A percentile compares a stretch with the other conserved stretches of the same genome.
phyloP scores from a whole-genome alignment of 1,284 basidiomycete species.

The Fomitopsis palustris region DNA sequence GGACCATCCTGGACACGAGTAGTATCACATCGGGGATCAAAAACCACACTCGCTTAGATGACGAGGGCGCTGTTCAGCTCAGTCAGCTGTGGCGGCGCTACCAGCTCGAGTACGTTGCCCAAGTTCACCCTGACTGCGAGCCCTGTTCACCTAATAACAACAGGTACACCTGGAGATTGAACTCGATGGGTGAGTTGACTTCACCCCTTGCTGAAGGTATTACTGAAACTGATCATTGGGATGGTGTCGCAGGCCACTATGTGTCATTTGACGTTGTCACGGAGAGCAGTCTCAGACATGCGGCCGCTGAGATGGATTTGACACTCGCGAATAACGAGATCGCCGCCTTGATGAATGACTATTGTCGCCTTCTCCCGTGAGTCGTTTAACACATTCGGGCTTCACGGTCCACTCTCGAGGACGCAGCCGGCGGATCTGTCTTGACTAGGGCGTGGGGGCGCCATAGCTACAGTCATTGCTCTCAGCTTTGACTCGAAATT shows the following conservation, averaged over 20 bases:
- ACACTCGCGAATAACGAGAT: conserved; percentile 11
- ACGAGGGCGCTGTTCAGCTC: conserved; percentile 18
- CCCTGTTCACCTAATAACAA: background rate
- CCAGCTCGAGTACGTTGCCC: conserved; percentile 29
- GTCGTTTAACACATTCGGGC: conserved; percentile 4
- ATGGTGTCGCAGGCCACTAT: conserved; percentile 20
- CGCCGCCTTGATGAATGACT: conserved; percentile 22
- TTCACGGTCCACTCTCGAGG: background rate
- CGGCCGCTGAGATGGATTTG: conserved; percentile 21
- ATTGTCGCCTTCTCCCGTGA: conserved; percentile 23
- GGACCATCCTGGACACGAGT: conserved; percentile 30
- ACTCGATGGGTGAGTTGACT: conserved; percentile 27
- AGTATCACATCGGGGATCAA: conserved; percentile 18
- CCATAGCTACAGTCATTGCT: background rate
- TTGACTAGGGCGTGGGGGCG: too few relatives aligned
- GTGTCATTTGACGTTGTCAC: conserved; percentile 31
- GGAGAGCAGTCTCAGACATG: conserved; percentile 24
- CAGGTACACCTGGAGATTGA: conserved; percentile 33
- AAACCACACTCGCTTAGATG: conserved; percentile 11
- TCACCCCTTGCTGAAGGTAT: too few relatives aligned
- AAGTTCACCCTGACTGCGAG: too few relatives aligned
- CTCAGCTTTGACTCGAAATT: background rate
- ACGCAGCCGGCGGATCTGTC: background rate
- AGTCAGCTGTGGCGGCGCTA: conserved; percentile 25
- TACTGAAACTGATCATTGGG: background rate